Evolutionary conservation across 2,329 filamentous ascomycete species (phyloP).

Genomic region (Alternaria sp.): DNA sequence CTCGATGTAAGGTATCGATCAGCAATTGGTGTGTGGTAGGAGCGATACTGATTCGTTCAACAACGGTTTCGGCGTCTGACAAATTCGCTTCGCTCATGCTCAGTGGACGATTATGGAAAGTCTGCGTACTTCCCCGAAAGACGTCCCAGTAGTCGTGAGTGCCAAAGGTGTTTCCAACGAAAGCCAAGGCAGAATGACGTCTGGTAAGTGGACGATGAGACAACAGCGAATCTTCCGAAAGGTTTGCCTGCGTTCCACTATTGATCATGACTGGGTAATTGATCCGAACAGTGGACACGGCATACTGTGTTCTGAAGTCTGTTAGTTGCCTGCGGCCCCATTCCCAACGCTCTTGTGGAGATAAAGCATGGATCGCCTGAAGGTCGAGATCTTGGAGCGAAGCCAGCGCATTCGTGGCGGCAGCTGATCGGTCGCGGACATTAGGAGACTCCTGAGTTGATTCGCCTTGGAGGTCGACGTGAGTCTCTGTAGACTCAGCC

Average conservation of each 20-base stretch:
- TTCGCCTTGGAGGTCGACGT: background rate
- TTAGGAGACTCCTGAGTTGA: background rate
- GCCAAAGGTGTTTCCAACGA: slow-evolving; percentile 2
- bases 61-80: slow-evolving; percentile 15
- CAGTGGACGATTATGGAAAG: background rate
- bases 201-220: background rate
- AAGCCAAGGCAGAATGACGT: slow-evolving; percentile 6
- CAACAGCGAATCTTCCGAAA: background rate
- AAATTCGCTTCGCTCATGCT: slow-evolving; percentile 16
- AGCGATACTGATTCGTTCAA: slow-evolving; percentile 6
- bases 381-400: slow-evolving; percentile 10
- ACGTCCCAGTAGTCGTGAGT: slow-evolving; percentile 2
- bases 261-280: slow-evolving; percentile 8
- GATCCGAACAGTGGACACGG: background rate
- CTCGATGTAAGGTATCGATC: slow-evolving; percentile 2
- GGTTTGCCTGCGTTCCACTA: slow-evolving; percentile 3
- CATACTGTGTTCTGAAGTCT: slow-evolving; percentile 13
- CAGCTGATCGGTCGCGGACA: slow-evolving; percentile 3
- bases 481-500: background rate
- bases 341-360: slow-evolving; percentile 10
- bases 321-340: slow-evolving; percentile 29
- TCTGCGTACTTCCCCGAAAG: slow-evolving; percentile 3
- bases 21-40: slow-evolving; percentile 1
- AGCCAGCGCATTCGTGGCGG: slow-evolving; percentile 9
- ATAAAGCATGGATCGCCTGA: slow-evolving; percentile 17